These are phyloP conservation scores for Diospyros kaki DNA, from an alignment of 148 eudicot genomes.

Conservation along the genomic window DNA sequence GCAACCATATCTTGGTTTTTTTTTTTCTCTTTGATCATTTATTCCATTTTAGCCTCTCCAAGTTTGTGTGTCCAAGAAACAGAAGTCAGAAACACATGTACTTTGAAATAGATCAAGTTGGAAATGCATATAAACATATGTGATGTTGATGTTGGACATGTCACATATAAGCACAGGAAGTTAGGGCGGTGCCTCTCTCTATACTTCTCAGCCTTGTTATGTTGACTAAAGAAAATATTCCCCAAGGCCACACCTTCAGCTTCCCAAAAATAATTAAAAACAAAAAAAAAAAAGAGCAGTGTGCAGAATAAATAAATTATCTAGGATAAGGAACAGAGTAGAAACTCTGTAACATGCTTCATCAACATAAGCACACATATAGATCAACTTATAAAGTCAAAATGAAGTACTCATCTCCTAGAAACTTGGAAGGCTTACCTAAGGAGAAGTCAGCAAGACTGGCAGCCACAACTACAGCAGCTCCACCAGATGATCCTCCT, in stretches of 20 bases:
- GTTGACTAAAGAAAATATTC: not conserved
- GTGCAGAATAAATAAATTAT: not conserved
- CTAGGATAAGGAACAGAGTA: not conserved
- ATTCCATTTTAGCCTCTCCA: not conserved
- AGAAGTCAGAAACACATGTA: not conserved
- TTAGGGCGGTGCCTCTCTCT: no score
- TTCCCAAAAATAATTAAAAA: no score
- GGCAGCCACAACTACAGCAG: conserved; percentile 93
- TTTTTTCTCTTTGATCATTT: not conserved
- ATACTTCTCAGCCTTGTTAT: no score
- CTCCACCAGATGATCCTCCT: conserved; percentile 94
- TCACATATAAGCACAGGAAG: not conserved
- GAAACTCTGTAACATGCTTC: not conserved
- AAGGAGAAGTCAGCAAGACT: conserved; percentile 81
- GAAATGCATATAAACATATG: no score
- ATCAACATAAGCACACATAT: not conserved
- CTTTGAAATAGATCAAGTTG: no score
- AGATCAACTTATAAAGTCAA: not conserved
- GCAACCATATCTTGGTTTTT: not conserved
- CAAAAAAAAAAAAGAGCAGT: no score
- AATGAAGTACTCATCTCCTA: not conserved
- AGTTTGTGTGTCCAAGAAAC: not conserved
- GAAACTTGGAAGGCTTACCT: conserved; percentile 44
- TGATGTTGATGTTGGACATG: not conserved
- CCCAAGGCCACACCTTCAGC: no score